Conservation (phyloP, 345 rosid genomes). For the Salix dunnii region DNA sequence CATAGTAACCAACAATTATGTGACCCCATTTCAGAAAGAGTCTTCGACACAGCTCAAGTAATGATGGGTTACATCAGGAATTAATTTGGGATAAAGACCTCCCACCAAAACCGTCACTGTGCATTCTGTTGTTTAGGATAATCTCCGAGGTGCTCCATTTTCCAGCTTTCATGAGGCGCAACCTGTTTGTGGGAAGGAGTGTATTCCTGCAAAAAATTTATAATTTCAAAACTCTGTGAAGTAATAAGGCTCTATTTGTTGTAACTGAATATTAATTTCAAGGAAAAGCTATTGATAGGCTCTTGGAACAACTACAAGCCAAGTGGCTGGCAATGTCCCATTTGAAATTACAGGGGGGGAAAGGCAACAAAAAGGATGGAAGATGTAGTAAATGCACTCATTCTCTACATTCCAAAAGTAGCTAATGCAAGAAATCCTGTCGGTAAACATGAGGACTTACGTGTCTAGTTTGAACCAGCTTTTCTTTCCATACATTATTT, state of each 20-base stretch:
- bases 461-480: background rate
- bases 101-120: conserved; percentile 27
- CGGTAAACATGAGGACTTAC: background rate
- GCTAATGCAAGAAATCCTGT: background rate
- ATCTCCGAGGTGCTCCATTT: conserved; percentile 62
- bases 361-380: background rate
- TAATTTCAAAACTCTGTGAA: background rate
- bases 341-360: background rate
- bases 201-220: conserved; percentile 50
- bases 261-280: background rate
- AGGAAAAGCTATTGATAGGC: background rate
- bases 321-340: background rate
- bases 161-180: conserved; percentile 93
- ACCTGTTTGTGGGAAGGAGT: conserved; percentile 66
- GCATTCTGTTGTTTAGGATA: conserved; percentile 42
- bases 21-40: conserved; percentile 28
- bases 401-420: background rate
- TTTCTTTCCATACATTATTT: background rate
- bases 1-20: conserved; percentile 15
- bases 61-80: conserved; percentile 31
- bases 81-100: conserved; percentile 22
- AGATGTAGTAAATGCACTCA: background rate
- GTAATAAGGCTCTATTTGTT: background rate
- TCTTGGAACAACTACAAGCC: background rate
- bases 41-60: conserved; percentile 24